Base-by-base conservation (phyloP, 495 filamentous ascomycete species). In the Viridothelium virens region DNA sequence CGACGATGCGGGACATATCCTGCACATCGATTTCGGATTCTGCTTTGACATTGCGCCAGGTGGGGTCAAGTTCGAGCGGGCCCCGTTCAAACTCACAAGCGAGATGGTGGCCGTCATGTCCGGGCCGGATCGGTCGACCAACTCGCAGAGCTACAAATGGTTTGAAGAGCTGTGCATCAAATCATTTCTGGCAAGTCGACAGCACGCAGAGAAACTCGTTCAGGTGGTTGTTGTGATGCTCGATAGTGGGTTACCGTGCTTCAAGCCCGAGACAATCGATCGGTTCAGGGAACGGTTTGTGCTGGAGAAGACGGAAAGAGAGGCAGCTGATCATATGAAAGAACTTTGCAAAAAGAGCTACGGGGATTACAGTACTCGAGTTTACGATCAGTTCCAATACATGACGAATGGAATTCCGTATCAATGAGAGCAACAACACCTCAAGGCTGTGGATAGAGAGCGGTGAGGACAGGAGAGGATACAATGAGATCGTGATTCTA, bases 31-130 rank as follows among this genome's bases (percentile, higher is more conserved):
- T 78, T 99, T 99, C 72, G 95, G 95, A 25, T 99, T 99, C 82
- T 97, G 93, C 77, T 97, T 99, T 76, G 95, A 99, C 74, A 97
- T 99, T 72, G 95, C 91, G 1, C 95, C 95, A 0, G 95, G 95
- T 48, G 95, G 95, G 31, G 89, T 97, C 63, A 91, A 89, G 64
- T 99, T 99, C 72, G 95, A 99, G 79, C 88, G 95, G 36, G 95
- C 95, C 0, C 95, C 95, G 0, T 99, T 99, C 84, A 99, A 99
- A 77, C 84, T 99, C 62, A 97, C 95, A 0, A 84, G 86, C 11
- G 95, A 99, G 73, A 99, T 99, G 95, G 83, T 99, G 47, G 88
- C 91, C 16, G 95, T 99, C 65, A 99, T 99, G 93, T 92, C 95
- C 36, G 92, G 93, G 48, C 53, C 53, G 53, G 53, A 59, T 36